Base-by-base conservation (phyloP, 805 yeast genomes). In the Zygosaccharomyces gambellarensis region DNA sequence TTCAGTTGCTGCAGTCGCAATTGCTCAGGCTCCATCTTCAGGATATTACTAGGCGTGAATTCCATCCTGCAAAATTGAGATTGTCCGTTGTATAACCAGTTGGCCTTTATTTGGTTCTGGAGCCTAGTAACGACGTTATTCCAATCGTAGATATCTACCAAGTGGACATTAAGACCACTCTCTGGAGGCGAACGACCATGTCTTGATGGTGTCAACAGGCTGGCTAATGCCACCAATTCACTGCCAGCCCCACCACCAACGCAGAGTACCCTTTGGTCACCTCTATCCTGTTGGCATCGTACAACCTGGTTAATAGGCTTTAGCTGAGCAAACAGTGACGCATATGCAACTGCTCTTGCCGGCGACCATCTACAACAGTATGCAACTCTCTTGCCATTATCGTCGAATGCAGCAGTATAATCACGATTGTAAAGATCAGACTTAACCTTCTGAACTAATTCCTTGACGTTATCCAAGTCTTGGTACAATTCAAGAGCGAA, bases 211-310 rank as follows among this genome's bases (percentile, higher is more conserved):
- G 73, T 71, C 53, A 81, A 82, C 1, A 85, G 70, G 14, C 90
- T 75, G 1, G 80, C 79, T 39, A 87, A 60, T 0, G 79, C 78
- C 29, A 81, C 80, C 22, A 88, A 67, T 62, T 89, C 97, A 2
- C 89, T 87, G 4, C 92, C 87, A 0, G 96, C 96, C 31, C 97
- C 97, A 22, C 95, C 96, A 17, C 96, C 97, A 32, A 90, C 74
- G 57, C 84, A 79, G 31, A 88, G 63, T 0, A 83, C 78, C 3
- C 69, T 60, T 12, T 64, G 58, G 5, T 59, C 60, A 14, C 31
- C 47, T 14, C 52, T 49, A 12, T n/a, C 12, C 22, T 14, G 10
- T 30, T 48, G 23, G 45, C 59, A 55, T 25, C 48, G 47, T 14
- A 57, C 48, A 3, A 69, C 59, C 6, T 63, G 55, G 1, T 38